Conservation (phyloP, 345 rosid species). For the Lepidium sativum region DNA sequence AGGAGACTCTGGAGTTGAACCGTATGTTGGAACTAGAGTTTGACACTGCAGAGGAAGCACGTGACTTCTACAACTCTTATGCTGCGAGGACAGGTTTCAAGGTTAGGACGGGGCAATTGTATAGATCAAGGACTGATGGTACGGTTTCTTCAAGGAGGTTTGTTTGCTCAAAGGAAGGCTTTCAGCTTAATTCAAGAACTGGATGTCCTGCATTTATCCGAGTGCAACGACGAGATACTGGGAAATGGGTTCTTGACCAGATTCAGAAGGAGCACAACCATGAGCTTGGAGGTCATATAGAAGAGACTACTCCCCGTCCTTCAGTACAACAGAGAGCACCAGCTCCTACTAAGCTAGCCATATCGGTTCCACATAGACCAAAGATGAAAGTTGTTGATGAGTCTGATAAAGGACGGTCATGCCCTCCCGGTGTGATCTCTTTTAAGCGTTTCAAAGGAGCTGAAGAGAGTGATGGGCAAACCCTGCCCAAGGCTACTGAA, state of each 20-base stretch:
- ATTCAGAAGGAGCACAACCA: conserved; percentile 80
- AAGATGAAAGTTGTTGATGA: conserved; percentile 42
- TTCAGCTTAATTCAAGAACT: conserved; percentile 70
- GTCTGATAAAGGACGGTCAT: conserved; percentile 34
- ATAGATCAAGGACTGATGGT: conserved; percentile 81
- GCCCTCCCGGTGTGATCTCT: conserved; percentile 43
- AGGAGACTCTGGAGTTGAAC: conserved; percentile 47
- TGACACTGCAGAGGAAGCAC: conserved; percentile 69
- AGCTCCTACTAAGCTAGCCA: conserved; percentile 27
- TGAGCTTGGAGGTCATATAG: conserved; percentile 41
- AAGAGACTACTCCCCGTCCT: conserved; percentile 22
- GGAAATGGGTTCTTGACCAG: conserved; percentile 89
- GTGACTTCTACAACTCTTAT: conserved; percentile 49
- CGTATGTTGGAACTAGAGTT: conserved; percentile 66
- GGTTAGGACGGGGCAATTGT: conserved; percentile 71
- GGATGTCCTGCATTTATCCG: conserved; percentile 89
- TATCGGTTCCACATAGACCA: conserved; percentile 37
- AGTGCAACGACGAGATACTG: conserved; percentile 61
- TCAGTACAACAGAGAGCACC: conserved; percentile 34
- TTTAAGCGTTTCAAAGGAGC: conserved; percentile 51
- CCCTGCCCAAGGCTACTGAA: conserved; percentile 29
- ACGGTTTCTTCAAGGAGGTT: conserved; percentile 76
- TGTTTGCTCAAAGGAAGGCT: conserved; percentile 84
- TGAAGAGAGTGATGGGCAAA: conserved; percentile 28
- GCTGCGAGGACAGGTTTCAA: conserved; percentile 57